phyloP scores from a whole-genome alignment of 2,329 filamentous ascomycete genomes.

The Monilinia polystroma region DNA sequence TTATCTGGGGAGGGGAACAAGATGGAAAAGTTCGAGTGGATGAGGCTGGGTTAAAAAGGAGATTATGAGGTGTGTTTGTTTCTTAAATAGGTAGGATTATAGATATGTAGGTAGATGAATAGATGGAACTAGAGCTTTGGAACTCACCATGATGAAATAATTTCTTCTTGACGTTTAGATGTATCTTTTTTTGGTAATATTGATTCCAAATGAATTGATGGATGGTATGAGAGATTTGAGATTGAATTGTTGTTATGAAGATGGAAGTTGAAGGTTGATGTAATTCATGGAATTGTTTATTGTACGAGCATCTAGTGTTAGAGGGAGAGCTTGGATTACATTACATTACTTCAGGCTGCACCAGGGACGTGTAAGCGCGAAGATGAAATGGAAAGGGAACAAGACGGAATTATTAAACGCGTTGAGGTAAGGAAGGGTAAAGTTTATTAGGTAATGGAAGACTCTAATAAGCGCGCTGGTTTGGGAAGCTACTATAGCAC shows the following conservation, averaged over 20 bases:
- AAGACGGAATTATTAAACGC: slow-evolving; percentile 22
- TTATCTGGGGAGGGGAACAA: background rate
- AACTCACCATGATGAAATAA: slow-evolving; percentile 11
- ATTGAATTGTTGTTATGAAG: background rate
- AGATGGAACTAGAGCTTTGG: too few relatives aligned
- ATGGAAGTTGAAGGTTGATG: background rate
- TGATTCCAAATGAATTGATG: background rate
- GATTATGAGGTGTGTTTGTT: background rate
- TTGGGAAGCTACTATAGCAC: too few relatives aligned
- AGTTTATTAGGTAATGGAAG: background rate
- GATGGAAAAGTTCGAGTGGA: too few relatives aligned
- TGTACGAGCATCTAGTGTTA: background rate
- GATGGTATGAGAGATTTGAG: background rate
- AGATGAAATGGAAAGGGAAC: background rate
- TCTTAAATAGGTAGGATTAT: too few relatives aligned
- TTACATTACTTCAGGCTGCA: slow-evolving; percentile 13
- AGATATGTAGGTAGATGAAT: background rate
- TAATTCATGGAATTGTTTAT: slow-evolving; percentile 3
- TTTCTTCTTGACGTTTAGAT: background rate
- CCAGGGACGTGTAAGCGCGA: slow-evolving; percentile 18
- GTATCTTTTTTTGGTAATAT: too few relatives aligned
- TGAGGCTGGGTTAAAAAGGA: background rate
- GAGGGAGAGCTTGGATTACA: background rate
- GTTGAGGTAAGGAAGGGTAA: background rate
- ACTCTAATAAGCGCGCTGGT: too few relatives aligned